Evolutionary conservation across 164 flowering plant genomes (phyloP), one percentile per base, ranked within the genome.

Genomic region (Nymphaea colorata): DNA sequence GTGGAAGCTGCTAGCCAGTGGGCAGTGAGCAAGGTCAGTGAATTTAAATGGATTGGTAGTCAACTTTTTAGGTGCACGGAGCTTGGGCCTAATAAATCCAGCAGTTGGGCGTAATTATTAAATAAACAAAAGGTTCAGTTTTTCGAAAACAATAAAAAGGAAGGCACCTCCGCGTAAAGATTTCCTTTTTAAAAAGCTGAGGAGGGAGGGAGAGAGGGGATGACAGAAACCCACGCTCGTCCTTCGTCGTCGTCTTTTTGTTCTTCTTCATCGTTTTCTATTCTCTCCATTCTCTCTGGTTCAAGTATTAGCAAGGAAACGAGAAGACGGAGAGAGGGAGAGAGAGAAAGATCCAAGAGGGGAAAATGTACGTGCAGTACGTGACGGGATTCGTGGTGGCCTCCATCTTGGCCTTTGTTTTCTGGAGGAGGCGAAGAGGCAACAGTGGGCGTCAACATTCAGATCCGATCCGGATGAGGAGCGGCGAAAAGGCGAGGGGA

Each of bases 401-500:
- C 10, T 10, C 57, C 57, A 8, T 51, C 57, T 15, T 51, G 57
- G 57, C 57, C 57, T 51, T 51, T 0, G 57, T 15, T 15, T 10
- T 51, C 57, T 51, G 14, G 57, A 51, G 57, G 57, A 10, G 57
- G 57, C 8, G 57, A 10, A 51, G 14, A 5, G 57, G 57, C 57
- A 4, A 51, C 3, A 5, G 14, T 0, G 57, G 14, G 8, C 57
- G 57, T 51, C 12, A 8, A 3, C 57, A 10, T 51, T 51, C 8
- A 8, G 57, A 51, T 61, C 64, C 64, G 64, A 41, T 41, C 64
- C 25, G 64, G 64, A 7, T 25, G 6, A 17, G 16, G 64, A 41
- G 17, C 7, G n/a, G 42, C 64, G 6, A 8, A 61, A 18, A 64
- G 67, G 15, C 75, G 74, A 42, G 81, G 82, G 74, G 65, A 77